Evolutionary conservation across 306 rosid species (phyloP).

Genomic region (Corylus heterophylla): DNA sequence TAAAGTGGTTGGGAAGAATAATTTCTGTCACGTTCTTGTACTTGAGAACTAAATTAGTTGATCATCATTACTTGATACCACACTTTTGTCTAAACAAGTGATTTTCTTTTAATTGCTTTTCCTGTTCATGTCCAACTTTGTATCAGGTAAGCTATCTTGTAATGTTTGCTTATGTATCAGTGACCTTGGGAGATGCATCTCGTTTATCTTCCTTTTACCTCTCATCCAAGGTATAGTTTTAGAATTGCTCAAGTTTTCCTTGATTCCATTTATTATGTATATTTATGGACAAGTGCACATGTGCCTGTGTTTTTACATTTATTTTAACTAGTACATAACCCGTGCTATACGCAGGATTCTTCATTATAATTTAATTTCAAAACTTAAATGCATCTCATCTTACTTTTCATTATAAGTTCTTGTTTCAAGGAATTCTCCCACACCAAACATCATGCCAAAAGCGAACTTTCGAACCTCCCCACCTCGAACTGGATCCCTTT

Average conservation of each 20-base stretch:
- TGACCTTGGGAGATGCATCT: constrained; percentile 79
- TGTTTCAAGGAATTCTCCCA: no score
- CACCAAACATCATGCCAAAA: no score
- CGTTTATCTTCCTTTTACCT: constrained; percentile 66
- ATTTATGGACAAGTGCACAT: not conserved
- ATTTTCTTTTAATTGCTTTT: not conserved
- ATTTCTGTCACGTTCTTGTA: constrained; percentile 6
- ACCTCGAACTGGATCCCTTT: no score
- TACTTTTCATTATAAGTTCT: no score
- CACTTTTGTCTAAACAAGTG: not conserved
- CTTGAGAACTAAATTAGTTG: constrained; percentile 19
- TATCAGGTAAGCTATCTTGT: constrained; percentile 92
- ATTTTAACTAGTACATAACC: not conserved
- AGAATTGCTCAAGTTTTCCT: constrained; percentile 12
- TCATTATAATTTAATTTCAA: no score
- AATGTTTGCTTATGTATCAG: constrained; percentile 90
- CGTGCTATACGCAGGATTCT: no score
- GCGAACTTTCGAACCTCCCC: no score
- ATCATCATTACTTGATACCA: constrained; percentile 10
- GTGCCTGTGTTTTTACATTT: constrained; percentile 8
- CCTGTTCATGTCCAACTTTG: constrained; percentile 25
- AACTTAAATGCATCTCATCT: no score
- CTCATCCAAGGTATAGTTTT: constrained; percentile 75
- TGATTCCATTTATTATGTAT: constrained; percentile 11
- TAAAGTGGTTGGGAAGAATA: constrained; percentile 10